phyloP scores from a whole-genome alignment of 768 basidiomycete species.

The Lactarius sanguifluus region DNA sequence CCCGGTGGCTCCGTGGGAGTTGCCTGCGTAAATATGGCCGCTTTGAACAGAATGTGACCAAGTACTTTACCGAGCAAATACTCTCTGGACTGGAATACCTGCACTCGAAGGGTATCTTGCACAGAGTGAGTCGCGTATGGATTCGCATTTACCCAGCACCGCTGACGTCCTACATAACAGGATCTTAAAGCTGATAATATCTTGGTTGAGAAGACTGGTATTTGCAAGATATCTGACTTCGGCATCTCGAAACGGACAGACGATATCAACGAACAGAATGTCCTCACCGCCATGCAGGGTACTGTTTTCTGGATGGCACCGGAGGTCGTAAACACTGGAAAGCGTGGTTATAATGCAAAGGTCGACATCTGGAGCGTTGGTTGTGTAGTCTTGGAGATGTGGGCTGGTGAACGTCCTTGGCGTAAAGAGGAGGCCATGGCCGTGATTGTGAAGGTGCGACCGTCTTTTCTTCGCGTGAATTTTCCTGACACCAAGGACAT shows the following conservation, averaged over 20 bases:
- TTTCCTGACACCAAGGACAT: constrained; percentile 7
- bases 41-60: constrained; percentile 89
- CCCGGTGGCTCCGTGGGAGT: constrained; percentile 95
- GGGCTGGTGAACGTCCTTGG: constrained; percentile 96
- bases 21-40: constrained; percentile 89
- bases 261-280: constrained; percentile 78
- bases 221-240: constrained; percentile 98
- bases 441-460: constrained; percentile 87
- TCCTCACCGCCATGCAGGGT: constrained; percentile 93
- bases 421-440: constrained; percentile 84
- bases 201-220: constrained; percentile 85
- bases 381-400: constrained; percentile 99
- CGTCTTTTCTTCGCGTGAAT: constrained; percentile 1
- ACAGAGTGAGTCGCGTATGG: constrained; percentile 58
- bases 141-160: constrained; percentile 1
- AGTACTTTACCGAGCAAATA: constrained; percentile 91
- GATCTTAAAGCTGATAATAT: constrained; percentile 99
- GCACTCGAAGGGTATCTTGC: constrained; percentile 88
- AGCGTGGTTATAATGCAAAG: constrained; percentile 93
- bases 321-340: constrained; percentile 84
- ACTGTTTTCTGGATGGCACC: constrained; percentile 99
- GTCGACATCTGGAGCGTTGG: constrained; percentile 99
- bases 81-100: constrained; percentile 89
- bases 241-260: constrained; percentile 97
- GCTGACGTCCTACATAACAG: constrained; percentile 40